Conservation (phyloP, 2,329 filamentous ascomycete species). For the Cladosporium sp. region DNA sequence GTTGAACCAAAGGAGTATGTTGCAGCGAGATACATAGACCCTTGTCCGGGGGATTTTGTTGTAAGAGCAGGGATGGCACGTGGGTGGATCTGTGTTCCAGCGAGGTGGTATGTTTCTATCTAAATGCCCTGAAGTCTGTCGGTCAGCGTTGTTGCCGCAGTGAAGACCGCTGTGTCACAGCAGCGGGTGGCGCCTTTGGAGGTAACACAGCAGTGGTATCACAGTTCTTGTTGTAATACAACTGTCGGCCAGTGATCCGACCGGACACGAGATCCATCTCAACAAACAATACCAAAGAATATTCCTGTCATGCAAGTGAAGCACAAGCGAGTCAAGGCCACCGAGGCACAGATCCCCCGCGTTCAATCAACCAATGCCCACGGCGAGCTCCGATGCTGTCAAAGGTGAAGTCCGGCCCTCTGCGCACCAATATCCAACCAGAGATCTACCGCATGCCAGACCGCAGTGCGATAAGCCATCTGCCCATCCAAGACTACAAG, state of each 20-base stretch:
- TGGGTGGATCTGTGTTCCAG: neutral
- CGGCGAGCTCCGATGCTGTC: neutral
- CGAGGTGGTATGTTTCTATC: neutral
- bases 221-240: too few relatives aligned
- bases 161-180: too few relatives aligned
- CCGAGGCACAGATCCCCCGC: neutral
- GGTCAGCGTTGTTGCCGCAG: neutral
- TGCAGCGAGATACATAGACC: slow-evolving; percentile 8
- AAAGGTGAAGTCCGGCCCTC: neutral
- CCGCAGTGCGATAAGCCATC: slow-evolving; percentile 11
- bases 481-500: slow-evolving; percentile 4
- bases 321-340: neutral
- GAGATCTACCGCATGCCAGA: slow-evolving; percentile 3
- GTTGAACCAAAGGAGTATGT: neutral
- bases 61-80: slow-evolving; percentile 7
- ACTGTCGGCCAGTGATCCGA: too few relatives aligned
- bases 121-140: too few relatives aligned
- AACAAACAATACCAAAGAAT: too few relatives aligned
- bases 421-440: neutral
- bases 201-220: too few relatives aligned
- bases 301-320: too few relatives aligned
- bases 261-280: too few relatives aligned
- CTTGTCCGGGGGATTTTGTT: neutral
- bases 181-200: too few relatives aligned
- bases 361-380: neutral